These are phyloP conservation scores for Monosporascus ibericus DNA, from an alignment of 2,329 filamentous ascomycete genomes.

Conservation along the genomic window DNA sequence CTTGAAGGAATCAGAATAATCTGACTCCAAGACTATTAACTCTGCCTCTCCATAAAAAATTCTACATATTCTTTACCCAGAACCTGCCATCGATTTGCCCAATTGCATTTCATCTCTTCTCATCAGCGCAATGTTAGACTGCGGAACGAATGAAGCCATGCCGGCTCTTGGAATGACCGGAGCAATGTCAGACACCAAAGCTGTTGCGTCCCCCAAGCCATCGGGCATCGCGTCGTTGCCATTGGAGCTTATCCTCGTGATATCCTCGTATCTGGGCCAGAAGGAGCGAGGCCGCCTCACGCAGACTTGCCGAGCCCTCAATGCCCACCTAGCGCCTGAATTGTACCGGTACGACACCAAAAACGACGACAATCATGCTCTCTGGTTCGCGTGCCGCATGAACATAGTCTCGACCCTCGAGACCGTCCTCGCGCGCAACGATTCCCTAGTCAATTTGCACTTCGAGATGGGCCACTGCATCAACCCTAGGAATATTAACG, in stretches of 20 bases:
- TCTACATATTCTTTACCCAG: too few relatives aligned
- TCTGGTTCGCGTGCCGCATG: not conserved
- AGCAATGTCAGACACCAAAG: not conserved
- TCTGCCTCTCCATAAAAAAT: too few relatives aligned
- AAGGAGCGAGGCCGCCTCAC: not conserved
- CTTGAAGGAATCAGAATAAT: too few relatives aligned
- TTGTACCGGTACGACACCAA: not conserved
- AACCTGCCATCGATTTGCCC: too few relatives aligned
- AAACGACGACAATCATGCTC: not conserved
- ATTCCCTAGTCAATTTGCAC: not conserved
- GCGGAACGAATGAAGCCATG: not conserved
- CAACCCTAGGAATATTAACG: not conserved
- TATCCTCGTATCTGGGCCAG: not conserved
- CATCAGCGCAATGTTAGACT: too few relatives aligned
- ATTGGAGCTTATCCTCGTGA: not conserved
- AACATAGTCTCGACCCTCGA: not conserved
- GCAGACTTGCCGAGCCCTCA: not conserved
- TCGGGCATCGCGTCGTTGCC: not conserved
- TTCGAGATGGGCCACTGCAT: not conserved
- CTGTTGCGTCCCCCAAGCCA: too few relatives aligned
- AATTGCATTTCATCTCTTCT: too few relatives aligned
- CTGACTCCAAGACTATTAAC: too few relatives aligned
- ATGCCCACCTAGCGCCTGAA: not conserved
- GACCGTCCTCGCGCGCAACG: not conserved
- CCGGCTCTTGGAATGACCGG: not conserved